Conservation (phyloP, 2,329 filamentous ascomycete species). For the Diaporthe velutina region DNA sequence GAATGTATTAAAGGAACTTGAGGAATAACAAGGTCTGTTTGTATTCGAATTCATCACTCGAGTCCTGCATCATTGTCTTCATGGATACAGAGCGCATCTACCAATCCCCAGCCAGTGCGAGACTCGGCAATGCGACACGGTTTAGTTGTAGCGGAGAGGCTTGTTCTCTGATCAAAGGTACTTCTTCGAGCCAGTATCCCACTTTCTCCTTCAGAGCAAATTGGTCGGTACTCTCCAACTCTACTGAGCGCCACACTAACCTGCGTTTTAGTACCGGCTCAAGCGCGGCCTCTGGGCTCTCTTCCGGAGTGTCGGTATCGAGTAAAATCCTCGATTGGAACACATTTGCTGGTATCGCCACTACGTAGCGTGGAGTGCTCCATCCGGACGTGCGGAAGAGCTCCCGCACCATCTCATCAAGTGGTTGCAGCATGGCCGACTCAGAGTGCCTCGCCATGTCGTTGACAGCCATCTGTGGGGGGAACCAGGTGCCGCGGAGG, state of each 20-base stretch:
- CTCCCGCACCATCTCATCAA: constrained; percentile 28
- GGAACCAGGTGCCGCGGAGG: constrained; percentile 15
- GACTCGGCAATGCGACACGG: neutral
- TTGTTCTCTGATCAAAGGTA: neutral
- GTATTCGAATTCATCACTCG: no score
- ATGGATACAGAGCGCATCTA: neutral
- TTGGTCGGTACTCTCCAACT: neutral
- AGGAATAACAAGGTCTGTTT: no score
- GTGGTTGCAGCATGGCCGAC: constrained; percentile 9
- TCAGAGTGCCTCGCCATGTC: constrained; percentile 10
- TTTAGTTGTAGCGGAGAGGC: neutral
- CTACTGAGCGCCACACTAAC: neutral
- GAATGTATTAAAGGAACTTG: no score
- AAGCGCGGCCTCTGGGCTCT: neutral
- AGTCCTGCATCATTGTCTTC: no score
- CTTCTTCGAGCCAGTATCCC: constrained; percentile 13
- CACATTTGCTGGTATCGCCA: constrained; percentile 7
- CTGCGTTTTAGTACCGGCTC: neutral
- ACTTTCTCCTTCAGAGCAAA: no score
- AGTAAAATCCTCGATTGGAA: neutral
- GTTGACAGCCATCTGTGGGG: neutral
- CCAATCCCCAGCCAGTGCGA: constrained; percentile 4
- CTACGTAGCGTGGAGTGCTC: neutral
- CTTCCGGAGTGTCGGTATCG: neutral
- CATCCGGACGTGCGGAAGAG: neutral